Percentiles rank a stretch among this genome's conserved stretches.
Evolutionary conservation across 2,329 filamentous ascomycete species (phyloP).

Genomic region (Penicillium sp.): DNA sequence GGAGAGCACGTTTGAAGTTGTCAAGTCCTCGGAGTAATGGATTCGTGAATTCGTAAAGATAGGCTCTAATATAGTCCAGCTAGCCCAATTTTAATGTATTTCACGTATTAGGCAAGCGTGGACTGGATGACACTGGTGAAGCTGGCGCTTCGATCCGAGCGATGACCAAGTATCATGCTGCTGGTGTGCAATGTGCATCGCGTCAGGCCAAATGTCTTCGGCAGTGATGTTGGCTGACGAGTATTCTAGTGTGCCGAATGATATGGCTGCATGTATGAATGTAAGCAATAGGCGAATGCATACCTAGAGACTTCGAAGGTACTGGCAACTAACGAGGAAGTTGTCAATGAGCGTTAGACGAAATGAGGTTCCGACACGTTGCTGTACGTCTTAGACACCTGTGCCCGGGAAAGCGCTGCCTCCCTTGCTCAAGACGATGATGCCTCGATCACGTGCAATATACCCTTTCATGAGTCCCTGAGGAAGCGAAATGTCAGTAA

Average conservation of each 20-base stretch:
- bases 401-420: constrained; percentile 87
- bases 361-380: not conserved
- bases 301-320: not conserved
- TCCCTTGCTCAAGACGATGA: constrained; percentile 88
- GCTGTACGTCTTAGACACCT: constrained; percentile 51
- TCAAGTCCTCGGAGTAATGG: not conserved
- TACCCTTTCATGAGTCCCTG: constrained; percentile 97
- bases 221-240: not conserved
- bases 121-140: not conserved
- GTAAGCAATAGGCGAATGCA: not conserved
- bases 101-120: not conserved
- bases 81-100: not conserved
- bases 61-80: not conserved
- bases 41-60: constrained; percentile 8
- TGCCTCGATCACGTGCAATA: constrained; percentile 84
- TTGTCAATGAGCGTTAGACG: not conserved
- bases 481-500: constrained; percentile 16
- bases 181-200: not conserved
- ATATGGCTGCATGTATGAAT: not conserved
- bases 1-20: not conserved
- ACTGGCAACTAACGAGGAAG: not conserved
- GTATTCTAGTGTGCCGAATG: not conserved
- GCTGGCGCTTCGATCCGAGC: not conserved
- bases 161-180: not conserved
- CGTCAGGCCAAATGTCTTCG: not conserved